phyloP scores from a whole-genome alignment of 2,329 filamentous ascomycete genomes.

The Tolypocladium capitatum region DNA sequence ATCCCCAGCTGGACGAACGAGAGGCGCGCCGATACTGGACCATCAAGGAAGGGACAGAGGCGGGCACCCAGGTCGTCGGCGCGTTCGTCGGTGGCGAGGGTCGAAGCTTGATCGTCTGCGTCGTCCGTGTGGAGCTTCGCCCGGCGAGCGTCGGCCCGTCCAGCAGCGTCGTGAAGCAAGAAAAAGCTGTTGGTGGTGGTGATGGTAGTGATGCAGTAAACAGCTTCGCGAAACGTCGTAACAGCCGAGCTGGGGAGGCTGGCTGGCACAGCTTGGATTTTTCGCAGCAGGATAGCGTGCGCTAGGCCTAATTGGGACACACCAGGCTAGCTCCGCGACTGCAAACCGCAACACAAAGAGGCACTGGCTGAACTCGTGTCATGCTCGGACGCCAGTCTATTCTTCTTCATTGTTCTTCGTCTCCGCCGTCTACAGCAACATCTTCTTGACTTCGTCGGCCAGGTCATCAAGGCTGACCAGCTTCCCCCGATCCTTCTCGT shows the following conservation, averaged over 20 bases:
- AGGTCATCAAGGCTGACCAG: constrained; percentile 53
- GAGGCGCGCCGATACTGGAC: constrained; percentile 12
- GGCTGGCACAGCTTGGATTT: constrained; percentile 23
- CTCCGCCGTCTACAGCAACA: constrained; percentile 5
- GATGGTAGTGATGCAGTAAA: neutral
- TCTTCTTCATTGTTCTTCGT: neutral
- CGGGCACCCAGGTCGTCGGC: constrained; percentile 4
- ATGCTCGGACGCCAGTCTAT: neutral
- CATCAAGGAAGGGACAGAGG: constrained; percentile 12
- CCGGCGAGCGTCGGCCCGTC: constrained; percentile 1
- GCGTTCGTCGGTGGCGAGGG: constrained; percentile 4
- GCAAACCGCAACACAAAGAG: neutral
- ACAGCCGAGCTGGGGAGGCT: constrained; percentile 16
- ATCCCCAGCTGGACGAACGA: constrained; percentile 5
- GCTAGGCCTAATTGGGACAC: constrained; percentile 1
- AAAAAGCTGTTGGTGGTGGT: neutral
- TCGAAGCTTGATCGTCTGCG: neutral
- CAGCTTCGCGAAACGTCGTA: neutral
- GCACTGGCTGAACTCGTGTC: no score
- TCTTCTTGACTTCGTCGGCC: constrained; percentile 45
- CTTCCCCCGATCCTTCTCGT: constrained; percentile 73
- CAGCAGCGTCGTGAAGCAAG: neutral
- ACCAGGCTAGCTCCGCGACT: neutral
- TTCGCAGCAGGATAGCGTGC: constrained; percentile 17
- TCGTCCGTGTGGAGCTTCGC: constrained; percentile 3